Evolutionary conservation across 768 basidiomycete genomes (phyloP).

Genomic region (Tulasnella sp.): DNA sequence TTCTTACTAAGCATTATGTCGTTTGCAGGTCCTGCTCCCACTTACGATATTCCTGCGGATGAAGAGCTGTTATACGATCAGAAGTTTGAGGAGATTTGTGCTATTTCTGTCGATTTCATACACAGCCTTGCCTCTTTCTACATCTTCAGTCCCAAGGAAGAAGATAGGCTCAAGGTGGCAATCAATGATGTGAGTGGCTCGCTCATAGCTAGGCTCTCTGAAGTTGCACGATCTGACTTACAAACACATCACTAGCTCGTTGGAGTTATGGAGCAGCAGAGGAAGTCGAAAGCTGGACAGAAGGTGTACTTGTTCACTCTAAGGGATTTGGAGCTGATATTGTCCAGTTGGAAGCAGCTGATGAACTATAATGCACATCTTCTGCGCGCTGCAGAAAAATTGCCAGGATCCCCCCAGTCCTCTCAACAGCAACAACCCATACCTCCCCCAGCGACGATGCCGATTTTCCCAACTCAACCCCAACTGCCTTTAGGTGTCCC

Average conservation of each 20-base stretch:
- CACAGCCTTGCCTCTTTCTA: conserved; percentile 3
- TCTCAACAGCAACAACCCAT: not conserved
- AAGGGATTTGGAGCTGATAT: not conserved
- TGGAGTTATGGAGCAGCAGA: not conserved
- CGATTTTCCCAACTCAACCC: not conserved
- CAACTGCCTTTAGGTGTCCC: not conserved
- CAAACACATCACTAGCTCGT: no score
- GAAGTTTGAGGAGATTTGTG: not conserved
- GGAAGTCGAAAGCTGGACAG: not conserved
- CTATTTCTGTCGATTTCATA: not conserved
- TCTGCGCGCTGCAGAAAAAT: not conserved
- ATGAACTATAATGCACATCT: not conserved
- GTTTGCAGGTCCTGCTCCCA: not conserved
- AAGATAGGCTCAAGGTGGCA: conserved; percentile 7
- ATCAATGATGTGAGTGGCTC: not conserved
- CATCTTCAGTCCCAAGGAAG: conserved; percentile 2
- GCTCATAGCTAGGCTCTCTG: not conserved
- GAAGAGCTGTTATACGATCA: not conserved
- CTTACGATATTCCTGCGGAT: not conserved
- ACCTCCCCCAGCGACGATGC: not conserved
- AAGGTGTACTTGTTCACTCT: conserved; percentile 9
- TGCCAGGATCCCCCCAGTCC: not conserved
- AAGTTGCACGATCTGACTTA: no score
- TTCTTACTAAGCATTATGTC: not conserved
- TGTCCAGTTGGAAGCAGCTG: not conserved